Base-by-base conservation (phyloP, 192 early-diverging fungal genomes). In the Coemansia sp. region DNA sequence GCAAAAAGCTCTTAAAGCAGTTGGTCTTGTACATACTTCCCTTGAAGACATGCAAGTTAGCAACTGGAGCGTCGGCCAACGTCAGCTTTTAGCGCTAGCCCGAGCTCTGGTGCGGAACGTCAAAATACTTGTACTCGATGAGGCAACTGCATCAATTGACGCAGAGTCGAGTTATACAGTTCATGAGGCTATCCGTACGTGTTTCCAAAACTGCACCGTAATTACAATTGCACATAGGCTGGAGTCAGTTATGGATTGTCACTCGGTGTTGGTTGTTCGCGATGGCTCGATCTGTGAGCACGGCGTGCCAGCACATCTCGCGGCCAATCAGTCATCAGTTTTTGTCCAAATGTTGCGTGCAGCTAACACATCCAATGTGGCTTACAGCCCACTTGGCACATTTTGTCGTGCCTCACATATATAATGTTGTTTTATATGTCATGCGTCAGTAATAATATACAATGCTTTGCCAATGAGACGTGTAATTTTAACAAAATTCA, bases 101-200 rank as follows among this genome's bases (percentile, higher is more conserved):
- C 79, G 88, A 2, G 87, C 85, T 42, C 40, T 65, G 89, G 36
- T 68, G 88, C 15, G 1, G 14, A 56, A 74, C 70, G 26, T 62
- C 81, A 25, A 74, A 64, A 83, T 93, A 9, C 65, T 93, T 1
- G 68, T 93, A 0, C 66, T 93, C 0, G 91, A 93, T 59, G 91
- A 87, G 54, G 86, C 88, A 1, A 88, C 87, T 1, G 78, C 84
- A 42, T 71, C 83, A 10, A 71, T 87, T 14, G 87, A 85, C 44
- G 23, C 75, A 12, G 72, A 77, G 21, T 83, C 77, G 6, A 84
- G 84, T 53, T 64, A 66, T 4, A 21, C 71, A 23, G 68, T 90
- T 46, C 85, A 86, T 31, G 57, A 62, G 12, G 75, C 82, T 0
- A 87, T 90, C 46, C 82, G 85, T 46, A 67, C 61, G 38, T 70